Evolutionary conservation across 139 green algal genomes (phyloP).

Genomic region (Ostreobium quekettii): DNA sequence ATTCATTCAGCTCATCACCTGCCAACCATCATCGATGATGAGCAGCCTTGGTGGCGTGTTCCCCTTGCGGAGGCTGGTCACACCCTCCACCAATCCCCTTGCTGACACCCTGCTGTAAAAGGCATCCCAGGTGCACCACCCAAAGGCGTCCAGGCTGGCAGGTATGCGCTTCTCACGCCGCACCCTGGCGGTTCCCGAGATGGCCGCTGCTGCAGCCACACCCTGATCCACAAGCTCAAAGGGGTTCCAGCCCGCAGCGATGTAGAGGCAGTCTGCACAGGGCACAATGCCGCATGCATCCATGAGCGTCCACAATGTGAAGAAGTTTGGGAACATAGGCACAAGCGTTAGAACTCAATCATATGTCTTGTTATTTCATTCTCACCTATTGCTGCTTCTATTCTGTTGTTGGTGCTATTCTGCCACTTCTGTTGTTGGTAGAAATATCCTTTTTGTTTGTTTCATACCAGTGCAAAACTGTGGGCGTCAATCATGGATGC

Average conservation of each 20-base stretch:
- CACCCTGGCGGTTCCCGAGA: constrained; percentile 53
- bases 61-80: constrained; percentile 46
- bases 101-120: constrained; percentile 90
- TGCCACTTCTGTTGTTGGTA: too few relatives aligned
- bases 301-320: neutral
- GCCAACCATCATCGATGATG: constrained; percentile 80
- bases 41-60: constrained; percentile 55
- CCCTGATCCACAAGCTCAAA: constrained; percentile 49
- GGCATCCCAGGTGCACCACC: constrained; percentile 95
- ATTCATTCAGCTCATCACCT: constrained; percentile 41
- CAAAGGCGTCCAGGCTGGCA: constrained; percentile 79
- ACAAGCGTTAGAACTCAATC: too few relatives aligned
- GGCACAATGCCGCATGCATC: neutral
- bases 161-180: constrained; percentile 63
- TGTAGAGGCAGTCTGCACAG: constrained; percentile 31
- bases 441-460: too few relatives aligned
- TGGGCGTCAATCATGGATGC: too few relatives aligned
- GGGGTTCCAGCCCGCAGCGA: constrained; percentile 35
- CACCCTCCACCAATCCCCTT: constrained; percentile 50
- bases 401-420: too few relatives aligned
- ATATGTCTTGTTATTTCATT: too few relatives aligned
- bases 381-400: too few relatives aligned
- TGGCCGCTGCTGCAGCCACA: constrained; percentile 49
- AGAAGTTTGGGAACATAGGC: too few relatives aligned
- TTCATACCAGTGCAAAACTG: too few relatives aligned